Evolutionary conservation across 305 asterid species (phyloP), one percentile per base, ranked within the genome.

Genomic region (Fraxinus latifolia): DNA sequence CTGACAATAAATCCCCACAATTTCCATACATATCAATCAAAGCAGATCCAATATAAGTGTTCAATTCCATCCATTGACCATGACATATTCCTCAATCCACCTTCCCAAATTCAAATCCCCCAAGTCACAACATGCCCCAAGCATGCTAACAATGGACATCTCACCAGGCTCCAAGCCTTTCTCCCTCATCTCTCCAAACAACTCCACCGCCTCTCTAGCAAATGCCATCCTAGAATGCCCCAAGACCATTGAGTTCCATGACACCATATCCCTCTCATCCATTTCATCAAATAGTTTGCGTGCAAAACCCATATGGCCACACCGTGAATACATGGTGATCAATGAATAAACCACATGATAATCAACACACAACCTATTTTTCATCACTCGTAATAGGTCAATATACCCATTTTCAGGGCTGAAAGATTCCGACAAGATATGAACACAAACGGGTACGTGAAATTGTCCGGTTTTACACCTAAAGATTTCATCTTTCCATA

Each of bases 171-270:
- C 87, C 82, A 90, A 81, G 37, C 95, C 93, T 5, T 77, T 87
- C 50, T 89, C 72, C 85, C 87, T 89, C 98, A 93, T 88, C 50
- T 85, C 77, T 67, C 74, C 83, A 84, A 94, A 93, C 93, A 91
- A 80, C 11, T 77, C 91, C 76, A 91, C 89, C 12, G 97, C 93
- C 82, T 91, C 91, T 7, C 82, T 71, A 15, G 97, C 91, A 36
- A 85, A 89, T 53, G 93, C 95, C 83, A 71, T 33, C 84, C 88
- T 89, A 32, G 94, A 87, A 83, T 93, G 91, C 15, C 98, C 98
- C 0, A 97, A 91, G 19, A 94, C 90, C 34, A 94, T 87, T 0
- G 98, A 90, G 75, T 90, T 94, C 97, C 98, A 94, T 0, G 97
- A 94, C 36, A 94, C 96, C 82, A 86, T 79, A 83, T 93, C 98